Percentiles rank a stretch among this genome's conserved stretches.
Conservation (phyloP, 208 protist species). For the Crithidia thermophila region DNA sequence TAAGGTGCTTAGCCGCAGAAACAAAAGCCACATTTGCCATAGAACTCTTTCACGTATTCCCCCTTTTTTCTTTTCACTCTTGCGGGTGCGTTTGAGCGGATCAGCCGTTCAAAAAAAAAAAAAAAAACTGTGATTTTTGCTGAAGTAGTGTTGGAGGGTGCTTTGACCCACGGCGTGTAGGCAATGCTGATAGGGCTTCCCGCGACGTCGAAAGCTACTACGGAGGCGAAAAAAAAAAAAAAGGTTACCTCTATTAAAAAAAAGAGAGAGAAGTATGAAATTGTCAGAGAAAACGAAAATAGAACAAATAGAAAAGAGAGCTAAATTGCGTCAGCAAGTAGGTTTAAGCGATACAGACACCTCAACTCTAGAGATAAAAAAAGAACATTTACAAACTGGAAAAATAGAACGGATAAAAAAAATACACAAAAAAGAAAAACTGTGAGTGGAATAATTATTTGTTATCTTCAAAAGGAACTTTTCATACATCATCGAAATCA, state of each 20-base stretch:
- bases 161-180: too few relatives aligned
- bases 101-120: not conserved
- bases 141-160: too few relatives aligned
- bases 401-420: not conserved
- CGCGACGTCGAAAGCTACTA: too few relatives aligned
- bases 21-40: too few relatives aligned
- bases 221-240: slow-evolving; percentile 7
- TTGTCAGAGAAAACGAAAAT: not conserved
- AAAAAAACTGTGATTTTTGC: not conserved
- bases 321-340: not conserved
- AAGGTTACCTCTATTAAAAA: slow-evolving; percentile 14
- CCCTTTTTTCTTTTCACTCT: too few relatives aligned
- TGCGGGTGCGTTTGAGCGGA: too few relatives aligned
- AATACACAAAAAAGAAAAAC: slow-evolving; percentile 3
- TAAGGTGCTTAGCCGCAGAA: too few relatives aligned
- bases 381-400: not conserved
- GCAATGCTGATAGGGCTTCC: too few relatives aligned
- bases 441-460: too few relatives aligned
- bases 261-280: slow-evolving; percentile 11
- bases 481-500: not conserved
- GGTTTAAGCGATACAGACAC: too few relatives aligned
- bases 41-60: too few relatives aligned
- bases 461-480: too few relatives aligned
- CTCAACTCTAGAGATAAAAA: not conserved
- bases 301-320: not conserved